These are phyloP conservation scores for Dimocarpus longan DNA, from an alignment of 345 rosid genomes.

Conservation along the genomic window DNA sequence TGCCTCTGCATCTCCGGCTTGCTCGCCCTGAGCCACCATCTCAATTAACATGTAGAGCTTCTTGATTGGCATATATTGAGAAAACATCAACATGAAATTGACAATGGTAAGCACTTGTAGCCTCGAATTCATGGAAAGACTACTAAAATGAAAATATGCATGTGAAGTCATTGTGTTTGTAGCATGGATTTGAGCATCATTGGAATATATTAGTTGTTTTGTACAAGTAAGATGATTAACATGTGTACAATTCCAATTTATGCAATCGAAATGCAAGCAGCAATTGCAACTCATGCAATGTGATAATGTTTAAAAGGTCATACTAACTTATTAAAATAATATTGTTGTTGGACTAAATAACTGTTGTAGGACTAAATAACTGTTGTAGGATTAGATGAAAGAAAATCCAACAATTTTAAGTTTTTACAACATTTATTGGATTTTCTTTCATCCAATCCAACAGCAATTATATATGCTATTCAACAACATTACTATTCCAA, in stretches of 20 bases:
- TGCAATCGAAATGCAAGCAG: background rate
- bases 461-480: no score
- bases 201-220: background rate
- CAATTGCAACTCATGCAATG: background rate
- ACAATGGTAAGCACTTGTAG: background rate
- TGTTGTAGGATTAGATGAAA: no score
- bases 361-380: no score
- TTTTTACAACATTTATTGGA: no score
- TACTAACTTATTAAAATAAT: no score
- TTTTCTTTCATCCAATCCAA: no score
- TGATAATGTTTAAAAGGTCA: background rate
- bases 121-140: background rate
- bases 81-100: background rate
- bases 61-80: constrained; percentile 61
- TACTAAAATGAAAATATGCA: background rate
- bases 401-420: no score
- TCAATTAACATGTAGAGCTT: constrained; percentile 86
- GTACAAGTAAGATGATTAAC: background rate
- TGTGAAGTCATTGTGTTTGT: background rate
- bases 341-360: no score
- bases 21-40: constrained; percentile 96
- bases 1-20: constrained; percentile 77
- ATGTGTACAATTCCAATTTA: background rate
- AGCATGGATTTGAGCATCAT: background rate
- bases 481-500: no score